Conservation (phyloP, 2,329 filamentous ascomycete species). For the Fusarium subtropicale region DNA sequence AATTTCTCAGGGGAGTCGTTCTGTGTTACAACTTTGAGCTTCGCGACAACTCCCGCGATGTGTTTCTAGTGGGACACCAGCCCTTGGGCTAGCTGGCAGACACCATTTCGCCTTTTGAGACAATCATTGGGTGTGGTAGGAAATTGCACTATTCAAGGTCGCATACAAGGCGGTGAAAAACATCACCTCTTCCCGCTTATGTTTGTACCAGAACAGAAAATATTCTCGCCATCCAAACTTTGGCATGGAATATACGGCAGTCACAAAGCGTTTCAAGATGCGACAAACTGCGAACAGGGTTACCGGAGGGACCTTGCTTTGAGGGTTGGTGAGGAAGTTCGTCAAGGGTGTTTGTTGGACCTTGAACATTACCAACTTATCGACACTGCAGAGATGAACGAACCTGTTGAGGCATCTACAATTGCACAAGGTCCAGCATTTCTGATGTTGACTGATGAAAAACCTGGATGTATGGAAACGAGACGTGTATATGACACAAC, state of each 20-base stretch:
- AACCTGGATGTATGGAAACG: background rate
- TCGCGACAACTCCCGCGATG: conserved; percentile 9
- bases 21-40: conserved; percentile 23
- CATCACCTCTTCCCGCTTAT: conserved; percentile 4
- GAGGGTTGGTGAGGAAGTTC: conserved; percentile 17
- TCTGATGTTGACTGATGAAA: background rate
- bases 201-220: background rate
- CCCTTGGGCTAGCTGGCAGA: background rate
- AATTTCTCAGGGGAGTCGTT: conserved; percentile 4
- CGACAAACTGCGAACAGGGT: conserved; percentile 1
- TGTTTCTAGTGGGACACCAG: conserved; percentile 28
- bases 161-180: conserved; percentile 30
- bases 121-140: conserved; percentile 25
- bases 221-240: background rate
- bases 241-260: background rate
- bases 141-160: conserved; percentile 23
- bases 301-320: conserved; percentile 3
- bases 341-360: conserved; percentile 26
- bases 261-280: conserved; percentile 12
- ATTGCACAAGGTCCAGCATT: background rate
- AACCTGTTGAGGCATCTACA: background rate
- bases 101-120: conserved; percentile 21
- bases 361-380: conserved; percentile 16
- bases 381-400: background rate
- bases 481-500: background rate